Conservation (phyloP, 257 asterid species). For the Thymus quinquecostatus region DNA sequence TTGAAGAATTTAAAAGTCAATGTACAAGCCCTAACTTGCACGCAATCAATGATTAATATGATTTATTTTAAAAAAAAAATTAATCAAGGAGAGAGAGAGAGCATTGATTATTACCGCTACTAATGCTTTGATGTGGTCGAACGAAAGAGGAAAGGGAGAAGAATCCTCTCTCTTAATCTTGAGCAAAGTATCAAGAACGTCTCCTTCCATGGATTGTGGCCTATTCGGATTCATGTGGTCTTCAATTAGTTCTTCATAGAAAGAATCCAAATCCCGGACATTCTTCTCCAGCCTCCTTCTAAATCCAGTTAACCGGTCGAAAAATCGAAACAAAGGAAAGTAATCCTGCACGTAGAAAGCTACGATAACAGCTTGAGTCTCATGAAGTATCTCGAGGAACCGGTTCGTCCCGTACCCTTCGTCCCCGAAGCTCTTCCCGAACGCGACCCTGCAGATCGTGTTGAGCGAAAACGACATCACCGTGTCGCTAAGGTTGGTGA, state of each 20-base stretch:
- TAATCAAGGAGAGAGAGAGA: no score
- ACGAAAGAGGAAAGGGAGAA: conserved; percentile 23
- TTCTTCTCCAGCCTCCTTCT: conserved; percentile 25
- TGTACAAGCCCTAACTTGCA: no score
- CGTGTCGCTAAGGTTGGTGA: conserved; percentile 23
- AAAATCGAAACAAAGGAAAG: conserved; percentile 37
- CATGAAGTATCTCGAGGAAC: conserved; percentile 19
- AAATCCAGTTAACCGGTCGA: conserved; percentile 37
- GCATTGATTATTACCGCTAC: conserved; percentile 31
- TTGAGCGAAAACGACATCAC: neutral
- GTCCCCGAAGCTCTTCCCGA: conserved; percentile 30
- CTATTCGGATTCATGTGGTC: conserved; percentile 34
- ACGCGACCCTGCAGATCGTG: conserved; percentile 21
- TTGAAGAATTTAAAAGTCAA: no score
- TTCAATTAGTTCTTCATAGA: conserved; percentile 33
- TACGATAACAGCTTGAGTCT: conserved; percentile 16
- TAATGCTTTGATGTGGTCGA: conserved; percentile 40
- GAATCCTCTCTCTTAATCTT: conserved; percentile 8
- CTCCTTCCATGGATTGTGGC: conserved; percentile 31
- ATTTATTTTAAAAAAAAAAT: no score
- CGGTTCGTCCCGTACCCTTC: conserved; percentile 28
- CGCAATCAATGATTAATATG: no score
- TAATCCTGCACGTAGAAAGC: conserved; percentile 34
- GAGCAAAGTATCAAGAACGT: conserved; percentile 36
- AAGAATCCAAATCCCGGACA: conserved; percentile 24